phyloP scores from a whole-genome alignment of 139 green algal species.

The Asterochloris erici region DNA sequence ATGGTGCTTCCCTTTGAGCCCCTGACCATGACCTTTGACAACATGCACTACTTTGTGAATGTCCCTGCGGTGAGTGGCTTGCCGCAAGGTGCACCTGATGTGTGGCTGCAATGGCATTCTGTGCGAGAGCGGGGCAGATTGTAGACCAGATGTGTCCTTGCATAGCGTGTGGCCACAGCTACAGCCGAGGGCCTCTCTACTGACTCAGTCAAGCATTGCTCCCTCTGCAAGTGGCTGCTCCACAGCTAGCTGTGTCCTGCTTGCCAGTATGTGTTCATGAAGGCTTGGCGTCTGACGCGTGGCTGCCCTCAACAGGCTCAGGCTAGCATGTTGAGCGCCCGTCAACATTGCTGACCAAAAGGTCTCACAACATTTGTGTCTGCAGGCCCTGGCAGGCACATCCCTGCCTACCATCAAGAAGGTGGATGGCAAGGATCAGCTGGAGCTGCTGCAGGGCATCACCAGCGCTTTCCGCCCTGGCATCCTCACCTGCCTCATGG shows the following conservation, averaged over 20 bases:
- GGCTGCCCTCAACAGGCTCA: too few relatives aligned
- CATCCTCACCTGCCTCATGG: constrained; percentile 54
- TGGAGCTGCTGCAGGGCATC: constrained; percentile 41
- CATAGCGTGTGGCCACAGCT: too few relatives aligned
- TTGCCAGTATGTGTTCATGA: too few relatives aligned
- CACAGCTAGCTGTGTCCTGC: not conserved
- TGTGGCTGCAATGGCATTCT: too few relatives aligned
- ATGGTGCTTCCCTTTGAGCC: constrained; percentile 43
- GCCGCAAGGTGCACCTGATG: too few relatives aligned
- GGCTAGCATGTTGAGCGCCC: too few relatives aligned
- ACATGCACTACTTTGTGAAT: constrained; percentile 46
- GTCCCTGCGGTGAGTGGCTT: constrained; percentile 31
- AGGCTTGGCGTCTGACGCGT: too few relatives aligned
- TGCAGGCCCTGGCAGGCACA: constrained; percentile 15
- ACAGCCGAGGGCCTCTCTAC: too few relatives aligned
- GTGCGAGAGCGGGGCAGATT: not conserved
- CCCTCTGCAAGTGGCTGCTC: not conserved
- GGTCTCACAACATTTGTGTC: not conserved
- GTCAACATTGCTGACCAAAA: not conserved
- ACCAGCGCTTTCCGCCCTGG: constrained; percentile 40
- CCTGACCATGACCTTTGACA: constrained; percentile 39
- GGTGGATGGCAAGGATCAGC: constrained; percentile 14
- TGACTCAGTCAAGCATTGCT: not conserved
- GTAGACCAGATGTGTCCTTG: too few relatives aligned
- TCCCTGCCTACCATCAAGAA: not conserved